Evolutionary conservation across 2,329 filamentous ascomycete genomes (phyloP), one percentile per base, ranked within the genome.

Genomic region (Talaromyces sp.): DNA sequence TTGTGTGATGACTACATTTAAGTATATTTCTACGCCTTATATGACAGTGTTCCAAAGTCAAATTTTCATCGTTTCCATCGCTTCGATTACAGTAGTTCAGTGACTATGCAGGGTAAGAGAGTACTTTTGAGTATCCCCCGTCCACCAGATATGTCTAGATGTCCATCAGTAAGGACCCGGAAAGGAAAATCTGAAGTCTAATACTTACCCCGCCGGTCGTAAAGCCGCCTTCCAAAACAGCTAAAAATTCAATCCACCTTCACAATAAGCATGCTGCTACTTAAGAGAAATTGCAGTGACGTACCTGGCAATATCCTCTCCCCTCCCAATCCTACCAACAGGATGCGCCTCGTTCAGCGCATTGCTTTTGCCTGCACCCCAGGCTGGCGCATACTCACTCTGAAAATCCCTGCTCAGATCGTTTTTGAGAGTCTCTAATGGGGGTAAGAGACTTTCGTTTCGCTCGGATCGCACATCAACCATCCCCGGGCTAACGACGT

Each of bases 211-310:
- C 33, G 1, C 52, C 52, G 7, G 52, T 56, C 9, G 52, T 56
- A n/a, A 56, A 56, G 1, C 52, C 52, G 13, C 52, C 52, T 35
- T 56, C 52, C 52, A 39, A 8, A 19, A 56, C 52, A 10, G 13
- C 33, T 7, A 56, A 19, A 16, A 56, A 56, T 35, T 56, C 52
- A 56, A 56, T 56, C 52, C 52, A 56, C 31, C 52, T 56, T n/a
- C 48, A 16, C 11, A 33, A 24, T 54, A 10, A 35, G 52, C 27
- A 19, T 35, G 14, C 3, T 14, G 22, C 11, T 24, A 54, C 24
- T 54, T 6, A 3, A 14, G 14, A 31, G 33, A 56, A 37, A 10
- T 10, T 37, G 31, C 19, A 13, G 19, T 22, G 16, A 56, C 52
- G 14, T 56, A 56, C 52, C 31, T n/a, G 14, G 31, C 52, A 35